Evolutionary conservation across 345 rosid genomes (phyloP).

Genomic region (Rhizophora mangle): DNA sequence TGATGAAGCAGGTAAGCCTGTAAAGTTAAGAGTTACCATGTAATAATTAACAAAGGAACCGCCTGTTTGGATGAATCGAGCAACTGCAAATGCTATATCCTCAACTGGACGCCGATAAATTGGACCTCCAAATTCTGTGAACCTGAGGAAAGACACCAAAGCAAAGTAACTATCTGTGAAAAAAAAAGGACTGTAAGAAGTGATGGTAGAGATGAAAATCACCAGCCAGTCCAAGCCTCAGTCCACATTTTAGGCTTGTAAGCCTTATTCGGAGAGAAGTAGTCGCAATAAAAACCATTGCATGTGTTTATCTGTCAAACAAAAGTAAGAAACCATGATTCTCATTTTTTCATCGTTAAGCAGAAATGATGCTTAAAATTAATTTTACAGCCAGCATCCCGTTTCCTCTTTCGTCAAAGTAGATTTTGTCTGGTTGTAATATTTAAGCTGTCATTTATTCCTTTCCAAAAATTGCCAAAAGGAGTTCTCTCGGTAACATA

Average conservation of each 20-base stretch:
- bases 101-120: conserved; percentile 24
- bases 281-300: conserved; percentile 31
- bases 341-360: neutral
- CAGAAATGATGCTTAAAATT: neutral
- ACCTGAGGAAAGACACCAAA: conserved; percentile 13
- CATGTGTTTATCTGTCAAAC: conserved; percentile 27
- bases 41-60: conserved; percentile 33
- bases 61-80: conserved; percentile 31
- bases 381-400: neutral
- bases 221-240: conserved; percentile 36
- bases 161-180: neutral
- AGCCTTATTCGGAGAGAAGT: conserved; percentile 30
- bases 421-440: too few relatives aligned
- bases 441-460: too few relatives aligned
- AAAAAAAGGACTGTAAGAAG: too few relatives aligned
- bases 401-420: too few relatives aligned
- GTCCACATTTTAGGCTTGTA: conserved; percentile 36
- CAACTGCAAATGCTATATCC: conserved; percentile 35
- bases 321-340: neutral
- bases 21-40: conserved; percentile 21
- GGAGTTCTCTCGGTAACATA: too few relatives aligned
- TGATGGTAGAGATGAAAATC: neutral
- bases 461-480: too few relatives aligned
- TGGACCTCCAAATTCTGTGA: conserved; percentile 31
- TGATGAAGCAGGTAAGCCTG: neutral